Evolutionary conservation across 1,139 yeast genomes (phyloP).

Genomic region (Suhomyces guaymorum): DNA sequence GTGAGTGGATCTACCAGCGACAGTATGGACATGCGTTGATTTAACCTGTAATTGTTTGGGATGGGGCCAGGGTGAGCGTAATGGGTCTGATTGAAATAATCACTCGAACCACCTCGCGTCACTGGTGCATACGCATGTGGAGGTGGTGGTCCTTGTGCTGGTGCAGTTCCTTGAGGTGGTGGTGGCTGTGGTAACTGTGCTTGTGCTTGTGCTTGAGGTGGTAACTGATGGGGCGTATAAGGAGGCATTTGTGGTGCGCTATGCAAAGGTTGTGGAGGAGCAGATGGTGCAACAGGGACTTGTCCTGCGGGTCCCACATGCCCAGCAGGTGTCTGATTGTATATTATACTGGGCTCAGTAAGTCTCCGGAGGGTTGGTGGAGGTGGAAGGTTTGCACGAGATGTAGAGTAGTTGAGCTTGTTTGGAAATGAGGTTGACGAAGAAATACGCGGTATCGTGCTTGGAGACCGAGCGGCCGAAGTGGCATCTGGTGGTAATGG

Average conservation of each 20-base stretch:
- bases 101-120: conserved; percentile 6
- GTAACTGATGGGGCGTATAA: too few species aligned
- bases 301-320: too few species aligned
- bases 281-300: too few species aligned
- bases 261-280: too few species aligned
- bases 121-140: conserved; percentile 8
- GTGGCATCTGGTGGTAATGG: conserved; percentile 5
- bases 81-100: conserved; percentile 9
- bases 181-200: conserved; percentile 6
- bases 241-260: too few species aligned
- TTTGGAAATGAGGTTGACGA: conserved; percentile 7
- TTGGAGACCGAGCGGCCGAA: conserved; percentile 13
- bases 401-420: conserved; percentile 8
- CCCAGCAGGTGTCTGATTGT: conserved; percentile 5
- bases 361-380: conserved; percentile 20
- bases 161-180: conserved; percentile 3
- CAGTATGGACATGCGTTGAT: conserved; percentile 11
- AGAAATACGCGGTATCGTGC: conserved; percentile 11
- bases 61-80: conserved; percentile 3
- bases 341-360: conserved; percentile 21
- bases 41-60: conserved; percentile 11
- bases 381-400: conserved; percentile 7
- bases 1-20: conserved; percentile 11
- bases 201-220: too few species aligned
- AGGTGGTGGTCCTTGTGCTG: too few species aligned